Evolutionary conservation across 148 eudicot species (phyloP).

Genomic region (Heliamphora exappendiculata): DNA sequence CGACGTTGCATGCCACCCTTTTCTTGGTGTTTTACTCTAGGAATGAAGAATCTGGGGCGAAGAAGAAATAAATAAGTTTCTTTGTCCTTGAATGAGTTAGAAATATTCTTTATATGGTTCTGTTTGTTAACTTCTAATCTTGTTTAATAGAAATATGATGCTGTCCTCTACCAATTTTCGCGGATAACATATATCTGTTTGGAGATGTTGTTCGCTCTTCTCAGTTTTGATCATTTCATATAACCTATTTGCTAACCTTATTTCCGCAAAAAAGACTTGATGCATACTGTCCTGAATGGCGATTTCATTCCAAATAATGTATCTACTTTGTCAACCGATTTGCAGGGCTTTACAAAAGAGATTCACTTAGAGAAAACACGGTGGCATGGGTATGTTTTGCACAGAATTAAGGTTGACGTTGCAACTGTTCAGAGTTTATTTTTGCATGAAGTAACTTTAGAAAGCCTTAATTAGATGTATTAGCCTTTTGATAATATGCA

Average conservation of each 20-base stretch:
- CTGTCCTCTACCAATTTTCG: not conserved
- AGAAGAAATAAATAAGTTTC: not conserved
- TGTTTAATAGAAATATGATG: not conserved
- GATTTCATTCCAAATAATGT: not conserved
- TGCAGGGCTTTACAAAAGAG: slow-evolving; percentile 95
- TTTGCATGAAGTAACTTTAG: not conserved
- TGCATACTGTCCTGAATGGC: not conserved
- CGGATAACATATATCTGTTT: not conserved
- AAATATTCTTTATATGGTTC: not conserved
- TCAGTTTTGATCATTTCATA: not conserved
- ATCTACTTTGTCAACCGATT: slow-evolving; percentile 12
- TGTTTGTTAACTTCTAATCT: not conserved
- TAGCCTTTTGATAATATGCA: not conserved
- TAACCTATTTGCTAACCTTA: not conserved
- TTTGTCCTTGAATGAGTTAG: not conserved
- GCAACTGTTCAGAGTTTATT: slow-evolving; percentile 1
- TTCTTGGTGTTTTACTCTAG: not conserved
- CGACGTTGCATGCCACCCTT: not conserved
- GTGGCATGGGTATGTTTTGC: slow-evolving; percentile 84
- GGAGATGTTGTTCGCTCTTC: not conserved
- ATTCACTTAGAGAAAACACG: slow-evolving; percentile 83
- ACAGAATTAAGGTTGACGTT: not conserved
- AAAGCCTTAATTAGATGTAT: not conserved
- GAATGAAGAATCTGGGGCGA: not conserved
- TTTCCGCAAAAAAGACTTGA: not conserved